These are phyloP conservation scores for Clavulina sp. DNA, from an alignment of 768 basidiomycete genomes.

Conservation along the genomic window DNA sequence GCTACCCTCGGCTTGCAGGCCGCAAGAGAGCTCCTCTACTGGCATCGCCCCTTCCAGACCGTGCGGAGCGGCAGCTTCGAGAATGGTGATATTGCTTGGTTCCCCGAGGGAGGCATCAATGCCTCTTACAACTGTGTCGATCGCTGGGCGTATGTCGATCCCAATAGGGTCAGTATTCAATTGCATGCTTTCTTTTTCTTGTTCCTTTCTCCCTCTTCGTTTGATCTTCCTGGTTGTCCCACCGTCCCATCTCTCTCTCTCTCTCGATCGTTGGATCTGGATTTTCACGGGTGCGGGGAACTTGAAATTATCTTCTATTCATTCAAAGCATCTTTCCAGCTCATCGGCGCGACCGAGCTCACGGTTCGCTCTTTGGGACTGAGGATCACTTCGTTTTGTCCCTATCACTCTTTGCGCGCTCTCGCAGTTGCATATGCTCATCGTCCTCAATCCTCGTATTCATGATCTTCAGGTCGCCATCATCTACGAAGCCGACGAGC, in stretches of 20 bases:
- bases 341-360: neutral
- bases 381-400: neutral
- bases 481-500: conserved; percentile 97
- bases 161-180: conserved; percentile 41
- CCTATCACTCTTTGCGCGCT: neutral
- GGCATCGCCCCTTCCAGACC: conserved; percentile 79
- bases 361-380: neutral
- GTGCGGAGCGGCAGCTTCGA: conserved; percentile 71
- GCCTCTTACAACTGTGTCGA: conserved; percentile 97
- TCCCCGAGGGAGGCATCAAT: conserved; percentile 85
- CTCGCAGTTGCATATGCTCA: neutral
- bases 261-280: neutral
- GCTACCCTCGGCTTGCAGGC: conserved; percentile 17
- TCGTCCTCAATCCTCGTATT: conserved; percentile 2
- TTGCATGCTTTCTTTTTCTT: conserved; percentile 5
- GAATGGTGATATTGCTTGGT: conserved; percentile 84
- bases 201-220: neutral
- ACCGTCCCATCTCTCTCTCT: neutral
- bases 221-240: neutral
- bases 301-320: too few relatives aligned
- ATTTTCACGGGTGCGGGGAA: too few relatives aligned
- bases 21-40: conserved; percentile 61
- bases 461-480: conserved; percentile 52
- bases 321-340: too few relatives aligned
- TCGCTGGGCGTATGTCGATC: conserved; percentile 82